Percentiles rank a stretch among this genome's conserved stretches.
These are phyloP conservation scores for Prunella vulgaris DNA, from an alignment of 257 asterid species.

Conservation along the genomic window DNA sequence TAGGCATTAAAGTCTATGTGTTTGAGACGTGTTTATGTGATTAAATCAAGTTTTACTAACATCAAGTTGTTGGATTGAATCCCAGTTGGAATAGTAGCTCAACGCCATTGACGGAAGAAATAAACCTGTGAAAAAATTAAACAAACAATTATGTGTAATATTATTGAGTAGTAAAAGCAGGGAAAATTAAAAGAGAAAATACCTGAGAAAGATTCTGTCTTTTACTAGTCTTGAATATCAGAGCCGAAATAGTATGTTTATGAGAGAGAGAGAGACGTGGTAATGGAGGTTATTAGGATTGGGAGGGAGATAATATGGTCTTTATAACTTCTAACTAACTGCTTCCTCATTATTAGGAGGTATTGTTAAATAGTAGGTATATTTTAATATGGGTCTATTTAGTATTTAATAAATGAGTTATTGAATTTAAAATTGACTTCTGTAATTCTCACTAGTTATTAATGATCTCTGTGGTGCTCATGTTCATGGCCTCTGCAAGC, in stretches of 20 bases:
- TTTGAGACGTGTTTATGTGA: too few species aligned
- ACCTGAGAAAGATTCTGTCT: constrained; percentile 35
- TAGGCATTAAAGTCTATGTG: too few species aligned
- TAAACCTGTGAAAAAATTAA: not conserved
- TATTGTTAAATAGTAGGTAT: too few species aligned
- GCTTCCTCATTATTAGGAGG: constrained; percentile 31
- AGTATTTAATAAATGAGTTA: too few species aligned
- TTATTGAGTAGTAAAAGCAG: constrained; percentile 17
- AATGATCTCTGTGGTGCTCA: constrained; percentile 19
- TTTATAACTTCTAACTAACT: constrained; percentile 31
- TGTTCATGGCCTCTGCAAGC: constrained; percentile 13
- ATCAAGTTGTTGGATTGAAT: constrained; percentile 1
- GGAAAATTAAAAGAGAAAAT: constrained; percentile 20
- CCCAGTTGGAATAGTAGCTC: constrained; percentile 42
- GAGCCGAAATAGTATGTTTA: constrained; percentile 3
- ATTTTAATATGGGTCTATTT: too few species aligned
- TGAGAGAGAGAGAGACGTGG: constrained; percentile 35
- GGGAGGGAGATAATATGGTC: too few species aligned
- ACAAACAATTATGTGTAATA: not conserved
- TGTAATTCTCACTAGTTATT: not conserved
- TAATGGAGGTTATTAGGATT: constrained; percentile 37
- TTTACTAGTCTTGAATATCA: constrained; percentile 28
- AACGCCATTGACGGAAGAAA: constrained; percentile 32
- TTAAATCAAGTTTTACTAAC: too few species aligned
- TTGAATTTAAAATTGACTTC: not conserved